A percentile compares a stretch with the other conserved stretches of the same genome.
phyloP scores from a whole-genome alignment of 2,329 filamentous ascomycete genomes.

The Pseudogymnoascus sp. region DNA sequence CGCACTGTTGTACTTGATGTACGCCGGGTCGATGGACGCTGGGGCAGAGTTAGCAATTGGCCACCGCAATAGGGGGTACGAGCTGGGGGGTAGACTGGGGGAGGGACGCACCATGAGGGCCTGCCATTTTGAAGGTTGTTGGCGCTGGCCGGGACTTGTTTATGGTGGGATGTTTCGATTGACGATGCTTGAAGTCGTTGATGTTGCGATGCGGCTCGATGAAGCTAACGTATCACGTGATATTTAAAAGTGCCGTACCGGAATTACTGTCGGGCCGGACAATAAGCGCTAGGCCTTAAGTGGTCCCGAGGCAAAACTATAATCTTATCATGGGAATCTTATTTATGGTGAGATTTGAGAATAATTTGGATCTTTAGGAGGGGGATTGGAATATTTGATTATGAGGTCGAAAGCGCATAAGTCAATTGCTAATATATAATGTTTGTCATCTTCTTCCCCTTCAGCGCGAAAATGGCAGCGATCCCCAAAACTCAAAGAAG shows the following conservation, averaged over 20 bases:
- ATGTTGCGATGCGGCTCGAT: constrained; percentile 13
- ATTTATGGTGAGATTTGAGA: neutral
- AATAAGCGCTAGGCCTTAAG: neutral
- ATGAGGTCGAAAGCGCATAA: neutral
- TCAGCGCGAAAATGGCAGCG: neutral
- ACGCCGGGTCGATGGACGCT: constrained; percentile 40
- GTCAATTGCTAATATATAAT: neutral
- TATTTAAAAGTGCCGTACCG: neutral
- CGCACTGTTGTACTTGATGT: constrained; percentile 45
- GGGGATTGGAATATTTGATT: neutral
- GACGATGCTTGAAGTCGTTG: constrained; percentile 6
- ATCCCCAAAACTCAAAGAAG: neutral
- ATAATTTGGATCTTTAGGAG: neutral
- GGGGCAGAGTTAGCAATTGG: constrained; percentile 9
- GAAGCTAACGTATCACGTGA: neutral
- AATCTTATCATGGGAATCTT: neutral
- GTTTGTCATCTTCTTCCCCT: neutral
- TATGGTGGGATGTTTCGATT: constrained; percentile 6
- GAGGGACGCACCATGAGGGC: constrained; percentile 35
- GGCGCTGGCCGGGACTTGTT: constrained; percentile 11
- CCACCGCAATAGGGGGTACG: neutral
- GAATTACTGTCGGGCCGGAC: neutral
- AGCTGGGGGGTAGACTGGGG: neutral
- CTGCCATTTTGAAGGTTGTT: constrained; percentile 36
- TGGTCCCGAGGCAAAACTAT: neutral